Percentiles rank a stretch among this genome's conserved stretches.
Conservation (phyloP, 2,329 filamentous ascomycete species). For the Venturia carpophila region DNA sequence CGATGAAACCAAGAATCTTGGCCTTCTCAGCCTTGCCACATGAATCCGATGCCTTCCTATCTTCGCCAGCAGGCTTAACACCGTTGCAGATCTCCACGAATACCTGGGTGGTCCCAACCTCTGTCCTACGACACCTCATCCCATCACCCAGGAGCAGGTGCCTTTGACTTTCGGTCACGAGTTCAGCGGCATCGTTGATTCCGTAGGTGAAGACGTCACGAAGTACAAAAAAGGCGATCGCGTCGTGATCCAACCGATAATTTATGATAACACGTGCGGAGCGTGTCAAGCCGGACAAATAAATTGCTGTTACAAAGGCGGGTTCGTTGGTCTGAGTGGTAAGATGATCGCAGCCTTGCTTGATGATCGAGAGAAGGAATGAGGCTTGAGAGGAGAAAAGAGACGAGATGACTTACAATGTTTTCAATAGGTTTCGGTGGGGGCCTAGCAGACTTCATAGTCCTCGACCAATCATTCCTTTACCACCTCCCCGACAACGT, state of each 20-base stretch:
- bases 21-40: neutral
- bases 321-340: conserved; percentile 46
- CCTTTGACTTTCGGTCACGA: conserved; percentile 42
- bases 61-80: neutral
- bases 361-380: neutral
- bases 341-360: conserved; percentile 17
- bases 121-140: conserved; percentile 46
- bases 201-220: conserved; percentile 37
- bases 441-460: conserved; percentile 45
- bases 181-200: conserved; percentile 45
- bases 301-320: conserved; percentile 49
- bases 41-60: neutral
- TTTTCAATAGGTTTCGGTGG: conserved; percentile 39
- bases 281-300: conserved; percentile 45
- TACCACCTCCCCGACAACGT: conserved; percentile 45
- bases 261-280: conserved; percentile 46
- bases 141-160: conserved; percentile 43
- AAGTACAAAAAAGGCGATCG: conserved; percentile 43
- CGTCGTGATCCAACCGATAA: conserved; percentile 61
- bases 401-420: neutral
- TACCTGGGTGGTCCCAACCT: conserved; percentile 42
- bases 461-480: conserved; percentile 40
- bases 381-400: neutral
- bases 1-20: neutral
- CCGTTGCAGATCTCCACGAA: conserved; percentile 37